Base-by-base conservation (phyloP, 768 basidiomycete genomes). In the Trametes cinnabarina region DNA sequence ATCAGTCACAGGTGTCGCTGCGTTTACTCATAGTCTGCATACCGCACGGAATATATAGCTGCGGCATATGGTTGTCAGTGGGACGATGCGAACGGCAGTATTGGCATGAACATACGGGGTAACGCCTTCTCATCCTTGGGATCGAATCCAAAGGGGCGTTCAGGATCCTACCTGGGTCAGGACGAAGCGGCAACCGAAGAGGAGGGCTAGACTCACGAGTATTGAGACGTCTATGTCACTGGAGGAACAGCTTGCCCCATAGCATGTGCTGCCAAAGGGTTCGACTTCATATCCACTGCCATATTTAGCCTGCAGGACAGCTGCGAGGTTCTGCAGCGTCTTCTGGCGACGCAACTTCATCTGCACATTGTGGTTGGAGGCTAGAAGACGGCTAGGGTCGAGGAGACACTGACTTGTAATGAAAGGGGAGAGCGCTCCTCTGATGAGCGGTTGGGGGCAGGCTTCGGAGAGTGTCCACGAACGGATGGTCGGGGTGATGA, bases 151-250 rank as follows among this genome's bases (percentile, higher is more conserved):
- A 63, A 32, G 34, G 66, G 64, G 28, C 66, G 56, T 2, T 64
- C 46, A 9, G 60, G 57, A 61, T 79, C 78, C 77, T 79, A 32
- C 12, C 12, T 6, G 30, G 43, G 12, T 26, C 35, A 19, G 9
- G n/a, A 43, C 43, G 48, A 49, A 39, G 28, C 17, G 25, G 6
- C 41, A 53, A 26, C 39, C 17, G n/a, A 25, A 15, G 7, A 8
- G 37, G 7, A 5, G 37, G 17, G 37, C 17, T 39, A 69, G n/a
- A n/a, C 79, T 56, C 52, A 85, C 84, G 3, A 82, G 52, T 39
- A 86, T 68, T 9, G 82, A 73, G 46, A 84, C 60, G 63, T 85
- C 83, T 44, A 85, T 65, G 63, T 85, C 83, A 59, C 82, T 81
- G 2, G 48, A 60, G 2, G 53, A 40, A 30, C 68, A 62, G 39